phyloP scores from a whole-genome alignment of 2,329 filamentous ascomycete species.

The Aschersonia sp. region DNA sequence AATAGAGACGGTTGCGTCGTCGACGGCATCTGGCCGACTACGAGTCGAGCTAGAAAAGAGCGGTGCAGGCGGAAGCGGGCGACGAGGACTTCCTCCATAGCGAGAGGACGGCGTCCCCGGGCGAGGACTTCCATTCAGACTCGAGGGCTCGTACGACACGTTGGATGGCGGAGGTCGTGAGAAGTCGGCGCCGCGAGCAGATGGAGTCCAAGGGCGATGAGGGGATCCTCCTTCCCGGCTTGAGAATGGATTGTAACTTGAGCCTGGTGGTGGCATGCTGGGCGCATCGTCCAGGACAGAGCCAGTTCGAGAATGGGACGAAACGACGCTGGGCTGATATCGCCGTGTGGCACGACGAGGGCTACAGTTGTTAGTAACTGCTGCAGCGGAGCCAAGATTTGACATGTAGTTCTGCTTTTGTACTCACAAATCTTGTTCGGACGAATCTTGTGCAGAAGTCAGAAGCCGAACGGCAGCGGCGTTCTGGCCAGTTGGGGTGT shows the following conservation, averaged over 20 bases:
- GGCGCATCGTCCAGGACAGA: constrained; percentile 42
- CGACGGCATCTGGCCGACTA: constrained; percentile 38
- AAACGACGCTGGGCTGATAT: constrained; percentile 40
- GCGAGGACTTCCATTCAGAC: constrained; percentile 78
- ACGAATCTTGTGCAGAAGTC: constrained; percentile 47
- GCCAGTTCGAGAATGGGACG: constrained; percentile 26
- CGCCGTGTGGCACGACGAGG: constrained; percentile 12
- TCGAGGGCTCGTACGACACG: constrained; percentile 68
- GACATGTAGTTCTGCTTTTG: background rate
- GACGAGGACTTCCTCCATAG: constrained; percentile 76
- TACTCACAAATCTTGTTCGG: constrained; percentile 35
- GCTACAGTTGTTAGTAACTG: background rate
- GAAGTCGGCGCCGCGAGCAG: constrained; percentile 43
- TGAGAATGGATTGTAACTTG: constrained; percentile 45
- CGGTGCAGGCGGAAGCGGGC: constrained; percentile 79
- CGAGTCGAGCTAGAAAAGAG: constrained; percentile 51
- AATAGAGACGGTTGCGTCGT: constrained; percentile 60
- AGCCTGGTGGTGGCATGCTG: constrained; percentile 47
- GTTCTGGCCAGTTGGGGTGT: constrained; percentile 31
- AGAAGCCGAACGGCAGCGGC: constrained; percentile 43
- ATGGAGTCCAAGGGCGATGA: constrained; percentile 44
- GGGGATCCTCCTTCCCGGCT: constrained; percentile 31
- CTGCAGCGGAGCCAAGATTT: background rate
- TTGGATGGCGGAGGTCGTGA: constrained; percentile 55
- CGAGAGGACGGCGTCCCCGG: constrained; percentile 82